phyloP scores from a whole-genome alignment of 305 asterid species.

The Nicotiana rustica region DNA sequence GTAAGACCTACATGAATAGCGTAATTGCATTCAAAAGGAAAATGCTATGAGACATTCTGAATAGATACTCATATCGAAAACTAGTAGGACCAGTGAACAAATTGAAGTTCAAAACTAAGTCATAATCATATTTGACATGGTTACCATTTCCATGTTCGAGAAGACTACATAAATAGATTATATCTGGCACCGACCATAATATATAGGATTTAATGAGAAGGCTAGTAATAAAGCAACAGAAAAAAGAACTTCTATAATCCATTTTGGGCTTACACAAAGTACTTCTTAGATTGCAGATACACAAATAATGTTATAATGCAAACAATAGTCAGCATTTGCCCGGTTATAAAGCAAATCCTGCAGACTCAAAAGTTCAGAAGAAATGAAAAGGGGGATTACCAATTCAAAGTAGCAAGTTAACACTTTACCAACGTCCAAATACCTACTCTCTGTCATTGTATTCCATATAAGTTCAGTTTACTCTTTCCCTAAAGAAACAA shows the following conservation, averaged over 20 bases:
- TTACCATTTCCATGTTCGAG: neutral
- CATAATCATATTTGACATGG: neutral
- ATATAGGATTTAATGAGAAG: neutral
- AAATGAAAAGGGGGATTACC: neutral
- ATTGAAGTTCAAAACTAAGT: neutral
- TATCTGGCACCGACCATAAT: neutral
- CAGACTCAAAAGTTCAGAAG: conserved; percentile 16
- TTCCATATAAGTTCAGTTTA: conserved; percentile 4
- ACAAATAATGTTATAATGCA: neutral
- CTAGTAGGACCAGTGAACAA: neutral
- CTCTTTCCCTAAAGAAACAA: neutral
- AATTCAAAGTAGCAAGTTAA: neutral
- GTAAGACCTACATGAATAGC: neutral
- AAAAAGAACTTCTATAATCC: neutral
- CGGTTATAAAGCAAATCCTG: conserved; percentile 9
- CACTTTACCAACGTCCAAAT: neutral
- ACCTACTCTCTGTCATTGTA: neutral
- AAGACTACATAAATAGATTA: conserved; percentile 5
- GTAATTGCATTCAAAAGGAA: conserved; percentile 11
- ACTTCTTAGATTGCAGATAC: conserved; percentile 1
- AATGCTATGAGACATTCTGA: neutral
- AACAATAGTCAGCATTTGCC: neutral
- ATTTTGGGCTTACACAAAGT: conserved; percentile 5
- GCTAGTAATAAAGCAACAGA: neutral
- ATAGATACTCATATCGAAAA: conserved; percentile 7